Conservation (phyloP, 371 early-diverging fungal genomes). For the Smittium mucronatum region DNA sequence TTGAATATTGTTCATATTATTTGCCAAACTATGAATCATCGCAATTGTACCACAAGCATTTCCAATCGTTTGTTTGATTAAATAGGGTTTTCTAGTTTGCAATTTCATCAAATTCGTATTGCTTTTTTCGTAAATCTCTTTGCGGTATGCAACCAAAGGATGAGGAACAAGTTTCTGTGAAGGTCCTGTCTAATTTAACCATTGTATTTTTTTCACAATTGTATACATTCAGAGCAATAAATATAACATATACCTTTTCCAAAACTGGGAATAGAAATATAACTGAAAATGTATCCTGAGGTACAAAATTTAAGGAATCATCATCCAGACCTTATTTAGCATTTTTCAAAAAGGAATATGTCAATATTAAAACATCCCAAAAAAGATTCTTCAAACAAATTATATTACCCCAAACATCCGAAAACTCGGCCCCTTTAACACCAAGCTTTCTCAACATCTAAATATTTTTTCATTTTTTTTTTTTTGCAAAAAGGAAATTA, state of each 20-base stretch:
- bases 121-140: too few species aligned
- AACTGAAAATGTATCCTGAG: conserved; percentile 65
- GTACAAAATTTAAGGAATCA: conserved; percentile 62
- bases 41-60: conserved; percentile 90
- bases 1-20: conserved; percentile 34
- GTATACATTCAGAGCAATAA: too few species aligned
- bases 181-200: too few species aligned
- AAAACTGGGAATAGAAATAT: conserved; percentile 61
- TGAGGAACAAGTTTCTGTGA: too few species aligned
- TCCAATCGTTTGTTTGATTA: conserved; percentile 72
- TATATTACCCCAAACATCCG: conserved; percentile 34
- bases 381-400: conserved; percentile 22
- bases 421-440: not conserved
- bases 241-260: conserved; percentile 42
- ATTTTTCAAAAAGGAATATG: conserved; percentile 48
- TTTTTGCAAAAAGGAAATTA: too few species aligned
- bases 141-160: too few species aligned
- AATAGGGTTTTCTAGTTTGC: conserved; percentile 29
- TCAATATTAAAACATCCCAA: too few species aligned
- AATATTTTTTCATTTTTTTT: too few species aligned
- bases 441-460: conserved; percentile 55
- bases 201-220: too few species aligned
- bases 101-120: not conserved
- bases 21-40: conserved; percentile 57
- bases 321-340: conserved; percentile 76